Evolutionary conservation across 805 yeast genomes (phyloP).

Genomic region (Lachancea lanzarotensis): DNA sequence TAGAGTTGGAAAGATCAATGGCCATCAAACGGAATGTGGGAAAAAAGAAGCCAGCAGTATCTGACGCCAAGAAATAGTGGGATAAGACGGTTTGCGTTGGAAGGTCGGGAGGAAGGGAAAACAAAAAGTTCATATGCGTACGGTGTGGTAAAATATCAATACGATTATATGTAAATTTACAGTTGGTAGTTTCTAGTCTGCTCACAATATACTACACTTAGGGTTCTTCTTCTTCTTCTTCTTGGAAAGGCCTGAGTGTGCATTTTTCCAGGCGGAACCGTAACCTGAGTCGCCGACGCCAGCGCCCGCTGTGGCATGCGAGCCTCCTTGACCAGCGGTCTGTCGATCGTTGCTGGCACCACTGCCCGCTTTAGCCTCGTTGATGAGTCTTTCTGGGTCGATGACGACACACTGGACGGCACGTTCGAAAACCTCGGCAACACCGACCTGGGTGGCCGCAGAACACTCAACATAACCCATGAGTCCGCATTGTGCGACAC

Average conservation of each 20-base stretch:
- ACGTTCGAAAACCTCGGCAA: conserved; percentile 74
- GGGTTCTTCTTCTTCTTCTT: conserved; percentile 18
- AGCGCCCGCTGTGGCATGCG: conserved; percentile 2
- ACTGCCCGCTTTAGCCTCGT: conserved; percentile 3
- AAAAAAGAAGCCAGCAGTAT: conserved; percentile 7
- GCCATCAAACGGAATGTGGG: conserved; percentile 57
- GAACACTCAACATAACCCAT: conserved; percentile 80
- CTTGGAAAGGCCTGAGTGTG: conserved; percentile 2
- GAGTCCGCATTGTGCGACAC: conserved; percentile 68
- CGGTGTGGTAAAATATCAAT: not conserved
- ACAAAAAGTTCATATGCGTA: too few relatives aligned
- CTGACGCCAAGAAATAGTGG: not conserved
- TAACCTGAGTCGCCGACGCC: conserved; percentile 8
- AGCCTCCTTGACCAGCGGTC: conserved; percentile 1
- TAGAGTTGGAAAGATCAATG: conserved; percentile 57
- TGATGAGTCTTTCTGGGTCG: conserved; percentile 33
- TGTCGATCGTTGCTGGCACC: conserved; percentile 1
- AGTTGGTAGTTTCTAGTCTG: not conserved
- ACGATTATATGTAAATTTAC: not conserved
- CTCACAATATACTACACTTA: conserved; percentile 21
- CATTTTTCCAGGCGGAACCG: not conserved
- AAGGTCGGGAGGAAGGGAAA: too few relatives aligned
- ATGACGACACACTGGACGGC: conserved; percentile 65
- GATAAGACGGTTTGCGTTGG: too few relatives aligned
- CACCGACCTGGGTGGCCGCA: conserved; percentile 83